Conservation (phyloP, 345 rosid species). For the Corchorus olitorius region DNA sequence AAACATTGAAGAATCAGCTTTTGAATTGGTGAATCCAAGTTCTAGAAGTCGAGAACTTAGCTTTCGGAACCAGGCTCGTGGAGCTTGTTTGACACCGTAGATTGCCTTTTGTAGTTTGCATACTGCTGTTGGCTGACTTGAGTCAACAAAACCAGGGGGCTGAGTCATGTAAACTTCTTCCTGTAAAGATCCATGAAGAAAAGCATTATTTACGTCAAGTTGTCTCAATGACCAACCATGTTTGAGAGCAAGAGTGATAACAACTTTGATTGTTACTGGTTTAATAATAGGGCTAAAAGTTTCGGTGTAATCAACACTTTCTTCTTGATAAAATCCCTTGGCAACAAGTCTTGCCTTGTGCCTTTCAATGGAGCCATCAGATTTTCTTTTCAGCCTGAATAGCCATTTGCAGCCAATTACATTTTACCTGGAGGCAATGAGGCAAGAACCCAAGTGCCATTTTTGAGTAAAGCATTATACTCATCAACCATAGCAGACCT, state of each 20-base stretch:
- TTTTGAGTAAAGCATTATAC: neutral
- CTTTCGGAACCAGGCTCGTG: neutral
- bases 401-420: neutral
- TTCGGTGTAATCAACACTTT: neutral
- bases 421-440: neutral
- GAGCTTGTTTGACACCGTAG: neutral
- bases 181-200: neutral
- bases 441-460: neutral
- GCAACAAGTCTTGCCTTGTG: neutral
- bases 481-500: neutral
- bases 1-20: neutral
- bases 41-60: neutral
- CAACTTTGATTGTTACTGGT: neutral
- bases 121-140: neutral
- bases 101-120: neutral
- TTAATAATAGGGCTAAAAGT: neutral
- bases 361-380: neutral
- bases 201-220: neutral
- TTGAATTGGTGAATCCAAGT: neutral
- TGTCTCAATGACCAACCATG: neutral
- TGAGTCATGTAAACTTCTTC: neutral
- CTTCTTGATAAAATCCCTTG: neutral
- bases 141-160: neutral
- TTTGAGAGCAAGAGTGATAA: neutral
- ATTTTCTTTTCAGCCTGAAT: neutral